Conservation (phyloP, 768 basidiomycete species). For the Lyophyllum semitale region DNA sequence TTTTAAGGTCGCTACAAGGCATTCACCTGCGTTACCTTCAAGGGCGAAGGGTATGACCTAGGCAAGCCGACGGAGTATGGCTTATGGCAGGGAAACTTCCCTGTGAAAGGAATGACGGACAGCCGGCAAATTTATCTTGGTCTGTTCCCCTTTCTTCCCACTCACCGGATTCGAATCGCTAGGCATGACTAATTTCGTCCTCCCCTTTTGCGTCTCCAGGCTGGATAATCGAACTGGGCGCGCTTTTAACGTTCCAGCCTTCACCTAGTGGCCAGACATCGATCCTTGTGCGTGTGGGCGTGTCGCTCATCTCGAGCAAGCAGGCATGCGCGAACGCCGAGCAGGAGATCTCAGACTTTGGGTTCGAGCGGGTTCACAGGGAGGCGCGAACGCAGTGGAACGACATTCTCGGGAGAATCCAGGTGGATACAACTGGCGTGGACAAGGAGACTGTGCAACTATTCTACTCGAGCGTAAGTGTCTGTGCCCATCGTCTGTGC, state of each 20-base stretch:
- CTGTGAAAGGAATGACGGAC: constrained; percentile 45
- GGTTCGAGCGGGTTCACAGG: constrained; percentile 50
- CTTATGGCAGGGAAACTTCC: constrained; percentile 51
- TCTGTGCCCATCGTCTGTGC: neutral
- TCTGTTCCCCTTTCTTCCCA: constrained; percentile 19
- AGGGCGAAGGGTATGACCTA: constrained; percentile 50
- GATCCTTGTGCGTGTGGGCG: constrained; percentile 59
- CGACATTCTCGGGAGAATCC: constrained; percentile 54
- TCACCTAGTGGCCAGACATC: constrained; percentile 37
- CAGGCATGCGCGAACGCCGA: constrained; percentile 66
- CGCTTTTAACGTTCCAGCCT: constrained; percentile 51
- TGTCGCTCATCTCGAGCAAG: constrained; percentile 60
- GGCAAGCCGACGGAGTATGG: constrained; percentile 56
- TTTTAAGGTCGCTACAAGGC: constrained; percentile 56
- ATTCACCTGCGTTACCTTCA: constrained; percentile 63
- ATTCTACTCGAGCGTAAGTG: constrained; percentile 59
- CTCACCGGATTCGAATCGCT: too few relatives aligned
- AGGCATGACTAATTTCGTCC: too few relatives aligned
- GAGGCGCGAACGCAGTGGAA: constrained; percentile 54
- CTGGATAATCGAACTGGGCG: constrained; percentile 51
- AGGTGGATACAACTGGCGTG: constrained; percentile 51
- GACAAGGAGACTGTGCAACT: constrained; percentile 49
- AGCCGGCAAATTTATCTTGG: constrained; percentile 51
- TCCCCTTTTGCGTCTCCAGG: too few relatives aligned
- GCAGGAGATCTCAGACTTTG: constrained; percentile 58